phyloP scores from a whole-genome alignment of 352 stramenopile genomes.

The Thalassiosira hispida region DNA sequence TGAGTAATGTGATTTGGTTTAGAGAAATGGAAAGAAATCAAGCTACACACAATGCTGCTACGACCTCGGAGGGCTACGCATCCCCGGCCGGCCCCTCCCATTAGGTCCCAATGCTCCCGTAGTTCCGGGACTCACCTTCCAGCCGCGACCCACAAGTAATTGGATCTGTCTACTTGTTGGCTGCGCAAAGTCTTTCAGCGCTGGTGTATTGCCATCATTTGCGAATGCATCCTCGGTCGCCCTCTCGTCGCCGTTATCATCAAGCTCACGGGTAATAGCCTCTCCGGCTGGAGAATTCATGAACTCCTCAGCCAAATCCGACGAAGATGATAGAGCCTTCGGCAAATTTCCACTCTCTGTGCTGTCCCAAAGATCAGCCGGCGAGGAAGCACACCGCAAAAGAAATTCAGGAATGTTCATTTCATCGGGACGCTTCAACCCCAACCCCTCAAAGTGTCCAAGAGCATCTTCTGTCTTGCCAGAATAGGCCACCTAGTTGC shows the following conservation, averaged over 20 bases:
- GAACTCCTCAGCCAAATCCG: conserved; percentile 9
- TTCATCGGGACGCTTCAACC: neutral
- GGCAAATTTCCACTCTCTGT: conserved; percentile 3
- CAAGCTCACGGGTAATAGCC: conserved; percentile 11
- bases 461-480: conserved; percentile 9
- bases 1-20: too few species aligned
- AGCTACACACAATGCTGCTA: too few species aligned
- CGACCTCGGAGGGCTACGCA: too few species aligned
- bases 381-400: conserved; percentile 6
- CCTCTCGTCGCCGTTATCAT: conserved; percentile 7
- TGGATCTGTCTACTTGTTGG: too few species aligned
- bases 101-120: too few species aligned
- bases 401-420: conserved; percentile 28
- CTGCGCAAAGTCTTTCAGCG: neutral
- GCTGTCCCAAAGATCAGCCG: conserved; percentile 10
- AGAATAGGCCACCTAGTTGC: conserved; percentile 2
- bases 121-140: too few species aligned
- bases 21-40: too few species aligned
- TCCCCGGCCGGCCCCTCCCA: too few species aligned
- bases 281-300: conserved; percentile 2
- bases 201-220: conserved; percentile 1
- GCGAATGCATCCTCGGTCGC: neutral
- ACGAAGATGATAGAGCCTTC: conserved; percentile 12
- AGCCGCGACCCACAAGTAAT: too few species aligned
- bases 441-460: conserved; percentile 5